Base-by-base conservation (phyloP, 164 flowering plant species). In the Santalum album region DNA sequence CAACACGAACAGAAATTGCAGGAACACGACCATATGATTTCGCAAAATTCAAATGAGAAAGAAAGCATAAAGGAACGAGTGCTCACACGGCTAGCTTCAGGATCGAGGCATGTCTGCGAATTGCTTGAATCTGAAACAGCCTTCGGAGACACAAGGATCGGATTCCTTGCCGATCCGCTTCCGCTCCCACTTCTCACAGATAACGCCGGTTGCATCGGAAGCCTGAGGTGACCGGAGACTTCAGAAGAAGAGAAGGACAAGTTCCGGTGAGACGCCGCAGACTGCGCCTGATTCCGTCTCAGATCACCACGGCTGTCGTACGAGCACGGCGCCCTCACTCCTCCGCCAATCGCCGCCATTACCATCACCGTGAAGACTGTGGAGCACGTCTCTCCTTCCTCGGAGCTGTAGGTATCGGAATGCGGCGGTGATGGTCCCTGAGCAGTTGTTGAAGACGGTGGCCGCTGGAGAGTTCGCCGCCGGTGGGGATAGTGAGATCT, bases 71-170 rank as follows among this genome's bases (percentile, higher is more conserved):
- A 29, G 34, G 25, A 45, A 23, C 40, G 45, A 29, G 42, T 20
- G 34, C 74, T 59, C 47, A 90, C 97, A 25, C 81, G 53, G 78
- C 90, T 87, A 1, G 97, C 95, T 51, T 90, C 97, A 20, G 95
- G 97, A 43, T 90, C 90, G 26, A 90, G 92, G 57, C 97, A 90
- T 1, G 95, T 87, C 72, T 84, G 92, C 12, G 92, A 72, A 57
- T 71, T 77, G 49, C 53, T 67, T 26, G 95, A 81, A 68, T 90
- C 95, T 0, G 95, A 87, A 53, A 90, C 97, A 0, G 95, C 95
- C 52, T 71, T 78, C 6, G 96, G 96, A 24, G 86, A 78, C 17
- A 85, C 86, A 26, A 76, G 18, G n/a, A 64, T 14, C 35, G 78
- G 75, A 23, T 27, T 20, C 49, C 75, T 73, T 11, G 25, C 43